Evolutionary conservation across 169 alveolate species (phyloP).

Genomic region (Eimeria necatrix): DNA sequence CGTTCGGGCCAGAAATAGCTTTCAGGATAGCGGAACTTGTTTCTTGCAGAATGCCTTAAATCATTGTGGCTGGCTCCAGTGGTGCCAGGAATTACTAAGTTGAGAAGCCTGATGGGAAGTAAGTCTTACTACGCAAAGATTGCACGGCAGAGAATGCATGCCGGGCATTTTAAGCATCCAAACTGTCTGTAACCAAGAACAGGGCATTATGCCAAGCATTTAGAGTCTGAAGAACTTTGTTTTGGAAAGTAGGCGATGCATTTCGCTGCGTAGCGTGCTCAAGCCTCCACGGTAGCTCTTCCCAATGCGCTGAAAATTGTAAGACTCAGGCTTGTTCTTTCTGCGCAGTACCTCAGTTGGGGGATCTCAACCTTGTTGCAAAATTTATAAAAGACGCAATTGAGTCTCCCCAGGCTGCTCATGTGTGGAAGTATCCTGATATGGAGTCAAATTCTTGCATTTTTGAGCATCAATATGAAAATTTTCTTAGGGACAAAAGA

Average conservation of each 20-base stretch:
- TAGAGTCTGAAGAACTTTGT: too few species aligned
- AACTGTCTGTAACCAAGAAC: too few species aligned
- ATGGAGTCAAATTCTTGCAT: slow-evolving; percentile 54
- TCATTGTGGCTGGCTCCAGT: slow-evolving; percentile 42
- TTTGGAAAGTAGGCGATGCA: too few species aligned
- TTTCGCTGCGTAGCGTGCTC: too few species aligned
- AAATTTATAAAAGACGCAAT: not conserved
- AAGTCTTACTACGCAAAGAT: not conserved
- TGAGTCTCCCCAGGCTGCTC: not conserved
- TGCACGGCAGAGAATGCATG: too few species aligned
- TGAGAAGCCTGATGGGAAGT: slow-evolving; percentile 46
- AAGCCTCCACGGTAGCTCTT: too few species aligned
- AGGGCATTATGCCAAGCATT: too few species aligned
- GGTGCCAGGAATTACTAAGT: slow-evolving; percentile 18
- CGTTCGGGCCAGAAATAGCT: not conserved
- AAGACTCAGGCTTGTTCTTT: not conserved
- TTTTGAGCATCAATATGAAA: not conserved
- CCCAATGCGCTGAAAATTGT: not conserved
- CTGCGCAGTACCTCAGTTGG: slow-evolving; percentile 48
- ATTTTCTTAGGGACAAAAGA: too few species aligned
- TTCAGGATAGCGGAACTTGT: not conserved
- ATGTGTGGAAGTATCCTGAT: not conserved
- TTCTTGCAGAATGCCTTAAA: slow-evolving; percentile 28
- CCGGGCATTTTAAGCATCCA: too few species aligned
- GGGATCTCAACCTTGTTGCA: not conserved